Percentiles rank a stretch among this genome's conserved stretches.
Evolutionary conservation across 495 filamentous ascomycete species (phyloP).

Genomic region (Sabuloglossum arenarium): DNA sequence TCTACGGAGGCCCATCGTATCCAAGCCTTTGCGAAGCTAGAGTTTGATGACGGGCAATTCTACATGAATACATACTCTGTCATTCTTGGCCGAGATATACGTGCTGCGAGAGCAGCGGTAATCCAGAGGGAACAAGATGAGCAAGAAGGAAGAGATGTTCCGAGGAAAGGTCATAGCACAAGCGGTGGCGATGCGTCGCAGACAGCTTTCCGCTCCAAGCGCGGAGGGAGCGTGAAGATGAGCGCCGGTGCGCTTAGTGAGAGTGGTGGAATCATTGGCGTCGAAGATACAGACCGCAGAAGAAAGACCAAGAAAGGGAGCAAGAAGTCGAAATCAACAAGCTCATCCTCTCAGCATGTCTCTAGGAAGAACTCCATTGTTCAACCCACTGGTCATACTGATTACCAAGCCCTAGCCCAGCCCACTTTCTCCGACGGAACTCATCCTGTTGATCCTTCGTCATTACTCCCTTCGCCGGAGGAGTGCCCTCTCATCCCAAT

Average conservation of each 20-base stretch:
- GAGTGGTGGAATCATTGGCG: slow-evolving; percentile 35
- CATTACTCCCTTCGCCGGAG: slow-evolving; percentile 27
- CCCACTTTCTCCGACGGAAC: not conserved
- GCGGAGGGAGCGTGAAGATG: slow-evolving; percentile 23
- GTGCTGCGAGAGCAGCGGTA: slow-evolving; percentile 30
- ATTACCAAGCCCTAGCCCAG: slow-evolving; percentile 6
- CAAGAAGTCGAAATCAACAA: slow-evolving; percentile 20
- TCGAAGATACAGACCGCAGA: slow-evolving; percentile 19
- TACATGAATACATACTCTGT: slow-evolving; percentile 50
- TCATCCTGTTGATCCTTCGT: slow-evolving; percentile 5
- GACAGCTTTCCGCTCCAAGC: slow-evolving; percentile 25
- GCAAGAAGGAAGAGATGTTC: not conserved
- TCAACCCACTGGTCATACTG: slow-evolving; percentile 5
- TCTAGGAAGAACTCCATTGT: slow-evolving; percentile 26
- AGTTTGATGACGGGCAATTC: slow-evolving; percentile 50
- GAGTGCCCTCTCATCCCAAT: slow-evolving; percentile 62
- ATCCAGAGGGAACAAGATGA: slow-evolving; percentile 17
- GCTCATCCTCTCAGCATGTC: slow-evolving; percentile 17
- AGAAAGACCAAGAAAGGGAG: slow-evolving; percentile 9
- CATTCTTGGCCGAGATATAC: slow-evolving; percentile 42
- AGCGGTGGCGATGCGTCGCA: slow-evolving; percentile 26
- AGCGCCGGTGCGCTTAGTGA: slow-evolving; percentile 35
- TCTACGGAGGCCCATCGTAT: slow-evolving; percentile 7
- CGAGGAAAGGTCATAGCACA: slow-evolving; percentile 22
- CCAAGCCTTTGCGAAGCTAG: slow-evolving; percentile 44